Base-by-base conservation (phyloP, 1,284 basidiomycete genomes). In the Fomes fomentarius region DNA sequence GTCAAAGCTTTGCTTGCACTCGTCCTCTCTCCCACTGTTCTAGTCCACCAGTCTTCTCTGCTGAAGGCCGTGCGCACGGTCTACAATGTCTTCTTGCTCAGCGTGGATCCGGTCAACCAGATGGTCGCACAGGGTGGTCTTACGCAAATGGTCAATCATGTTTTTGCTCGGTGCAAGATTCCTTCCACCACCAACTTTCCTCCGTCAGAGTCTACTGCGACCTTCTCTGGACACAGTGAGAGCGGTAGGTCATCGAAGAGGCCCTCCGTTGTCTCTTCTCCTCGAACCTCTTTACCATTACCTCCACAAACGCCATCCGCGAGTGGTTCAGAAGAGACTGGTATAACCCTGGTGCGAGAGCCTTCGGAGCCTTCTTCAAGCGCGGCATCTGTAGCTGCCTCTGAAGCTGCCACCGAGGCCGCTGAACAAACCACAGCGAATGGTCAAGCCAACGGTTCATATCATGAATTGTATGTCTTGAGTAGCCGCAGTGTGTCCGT, bases 101-200 rank as follows among this genome's bases (percentile, higher is more conserved):
- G 92, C 63, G 81, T 83, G 31, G 94, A 96, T 64, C 83, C 89
- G 4, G 91, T 94, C 49, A 98, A 96, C 65, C 96, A 98, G 73
- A 94, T 93, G 74, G 94, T 98, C 25, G 96, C 96, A 9, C 96
- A 98, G 72, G 96, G 95, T 19, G 94, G 95, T 15, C 80, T 98
- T 15, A 95, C 94, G 0, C 96, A 98, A 72, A 98, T 98, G 88
- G 94, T 98, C 1, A 91, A 96, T 66, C 94, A 96, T 66, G 87
- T 98, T 50, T 98, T 98, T 71, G 82, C 89, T 8, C 83, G 96
- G 24, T 91, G 89, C 65, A 76, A 77, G 60, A 52, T 76, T n/a
- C n/a, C n/a, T n/a, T n/a, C n/a, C 14, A 65, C 54, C 22, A 41
- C 55, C 15, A 43, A 57, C 4, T 31, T 64, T 4, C 62, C 66